Percentiles rank a stretch among this genome's conserved stretches.
These are phyloP conservation scores for Solanum ahanhuiri DNA, from an alignment of 257 asterid species.

Conservation along the genomic window DNA sequence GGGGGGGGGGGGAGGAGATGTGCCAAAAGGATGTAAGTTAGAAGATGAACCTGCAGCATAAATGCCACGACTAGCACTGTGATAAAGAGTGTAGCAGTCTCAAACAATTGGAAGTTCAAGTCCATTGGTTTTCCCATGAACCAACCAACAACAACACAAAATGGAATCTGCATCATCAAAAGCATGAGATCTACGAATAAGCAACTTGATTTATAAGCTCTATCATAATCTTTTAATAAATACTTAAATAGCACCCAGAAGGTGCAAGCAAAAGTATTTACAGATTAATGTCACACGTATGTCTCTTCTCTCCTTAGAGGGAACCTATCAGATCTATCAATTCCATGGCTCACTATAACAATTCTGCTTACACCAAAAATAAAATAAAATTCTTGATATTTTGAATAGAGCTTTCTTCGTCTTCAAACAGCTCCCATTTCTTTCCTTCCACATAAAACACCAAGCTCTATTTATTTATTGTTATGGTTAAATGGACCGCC, in stretches of 20 bases:
- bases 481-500: not conserved
- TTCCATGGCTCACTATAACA: not conserved
- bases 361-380: not conserved
- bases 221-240: not conserved
- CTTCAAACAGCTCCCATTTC: not conserved
- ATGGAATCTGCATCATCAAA: constrained; percentile 74
- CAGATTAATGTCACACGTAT: not conserved
- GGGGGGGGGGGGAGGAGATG: not conserved
- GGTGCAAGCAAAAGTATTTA: not conserved
- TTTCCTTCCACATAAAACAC: not conserved
- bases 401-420: not conserved
- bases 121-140: constrained; percentile 89
- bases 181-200: not conserved
- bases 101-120: constrained; percentile 93
- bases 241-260: not conserved
- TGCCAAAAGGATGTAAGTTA: not conserved
- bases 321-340: not conserved
- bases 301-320: not conserved
- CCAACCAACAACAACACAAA: constrained; percentile 97
- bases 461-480: not conserved
- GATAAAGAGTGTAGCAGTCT: constrained; percentile 92
- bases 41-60: constrained; percentile 78
- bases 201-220: not conserved
- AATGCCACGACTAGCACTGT: constrained; percentile 94
- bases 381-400: not conserved